Conservation (phyloP, 1,139 yeast genomes). For the Blastobotrys raffinosifermentans region DNA sequence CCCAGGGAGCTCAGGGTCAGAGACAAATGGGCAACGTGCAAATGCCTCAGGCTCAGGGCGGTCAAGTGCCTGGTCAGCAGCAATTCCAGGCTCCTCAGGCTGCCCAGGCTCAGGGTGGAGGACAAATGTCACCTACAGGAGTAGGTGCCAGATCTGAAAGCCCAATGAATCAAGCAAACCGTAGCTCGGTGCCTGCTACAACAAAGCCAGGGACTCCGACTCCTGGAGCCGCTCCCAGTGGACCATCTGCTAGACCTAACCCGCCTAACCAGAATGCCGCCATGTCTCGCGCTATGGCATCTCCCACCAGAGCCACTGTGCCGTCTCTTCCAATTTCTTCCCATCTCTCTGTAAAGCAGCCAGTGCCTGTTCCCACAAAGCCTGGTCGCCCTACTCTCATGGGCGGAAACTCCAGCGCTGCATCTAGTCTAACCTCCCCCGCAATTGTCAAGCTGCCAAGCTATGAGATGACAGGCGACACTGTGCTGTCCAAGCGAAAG, state of each 20-base stretch:
- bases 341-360: constrained; percentile 58
- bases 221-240: constrained; percentile 18
- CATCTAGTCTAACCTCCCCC: constrained; percentile 64
- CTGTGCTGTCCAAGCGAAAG: constrained; percentile 84
- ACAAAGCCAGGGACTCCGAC: constrained; percentile 10
- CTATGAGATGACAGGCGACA: constrained; percentile 69
- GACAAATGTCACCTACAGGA: constrained; percentile 9
- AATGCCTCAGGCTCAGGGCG: too few species aligned
- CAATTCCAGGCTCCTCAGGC: too few species aligned
- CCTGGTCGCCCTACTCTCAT: constrained; percentile 73
- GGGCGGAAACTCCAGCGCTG: constrained; percentile 78
- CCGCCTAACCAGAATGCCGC: constrained; percentile 22
- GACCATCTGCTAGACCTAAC: constrained; percentile 29
- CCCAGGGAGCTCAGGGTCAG: background rate
- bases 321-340: constrained; percentile 63
- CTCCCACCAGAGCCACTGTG: constrained; percentile 42
- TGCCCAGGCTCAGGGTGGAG: constrained; percentile 6
- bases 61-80: too few species aligned
- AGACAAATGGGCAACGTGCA: constrained; percentile 3
- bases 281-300: constrained; percentile 22
- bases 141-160: constrained; percentile 7
- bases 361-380: constrained; percentile 55
- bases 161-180: constrained; percentile 14
- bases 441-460: constrained; percentile 71
- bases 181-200: constrained; percentile 14